Evolutionary conservation across 768 basidiomycete species (phyloP), one percentile per base, ranked within the genome.

Genomic region (Amanita thiersii): DNA sequence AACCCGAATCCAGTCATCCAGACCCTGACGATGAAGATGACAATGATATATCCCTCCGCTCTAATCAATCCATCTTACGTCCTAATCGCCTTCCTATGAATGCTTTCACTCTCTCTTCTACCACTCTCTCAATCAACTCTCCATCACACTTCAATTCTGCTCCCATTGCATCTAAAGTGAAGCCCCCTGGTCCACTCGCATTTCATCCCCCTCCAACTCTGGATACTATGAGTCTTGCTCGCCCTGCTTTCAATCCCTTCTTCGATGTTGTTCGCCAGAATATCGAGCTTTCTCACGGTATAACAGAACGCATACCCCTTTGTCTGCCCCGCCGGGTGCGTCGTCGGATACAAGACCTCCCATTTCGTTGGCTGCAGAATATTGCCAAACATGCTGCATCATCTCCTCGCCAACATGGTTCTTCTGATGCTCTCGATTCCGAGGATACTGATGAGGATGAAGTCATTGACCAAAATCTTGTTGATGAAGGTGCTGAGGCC

Each of bases 241-340:
- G 58, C 21, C 59, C 62, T 7, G 58, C 81, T 3, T 78, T 70
- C 50, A 97, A 94, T 57, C 94, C 94, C 7, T 98, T 98, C 65
- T 97, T 89, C 51, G 93, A 98, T 60, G 83, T 86, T 52, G 86
- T 98, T 52, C 80, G 86, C 28, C 87, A 91, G 61, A 88, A 90
- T 51, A 57, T 79, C 2, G 91, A 96, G 62, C 75, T 96, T 17
- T 75, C 81, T 2, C 67, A 78, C 24, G 77, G 78, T 5, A 72
- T 79, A 47, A 86, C 81, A 0, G 87, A 91, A 52, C 82, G 86
- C 24, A 93, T 94, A 26, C 79, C 87, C 10, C 76, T 96, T 39
- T 62, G 71, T 35, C 61, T 75, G 2, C 66, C 73, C 7, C 52
- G 55, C 40, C 65, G 69, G 34, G 69, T 79, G 38, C 69, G 71